Base-by-base conservation (phyloP, 1,139 yeast species). In the Suhomyces bolitotheri region DNA sequence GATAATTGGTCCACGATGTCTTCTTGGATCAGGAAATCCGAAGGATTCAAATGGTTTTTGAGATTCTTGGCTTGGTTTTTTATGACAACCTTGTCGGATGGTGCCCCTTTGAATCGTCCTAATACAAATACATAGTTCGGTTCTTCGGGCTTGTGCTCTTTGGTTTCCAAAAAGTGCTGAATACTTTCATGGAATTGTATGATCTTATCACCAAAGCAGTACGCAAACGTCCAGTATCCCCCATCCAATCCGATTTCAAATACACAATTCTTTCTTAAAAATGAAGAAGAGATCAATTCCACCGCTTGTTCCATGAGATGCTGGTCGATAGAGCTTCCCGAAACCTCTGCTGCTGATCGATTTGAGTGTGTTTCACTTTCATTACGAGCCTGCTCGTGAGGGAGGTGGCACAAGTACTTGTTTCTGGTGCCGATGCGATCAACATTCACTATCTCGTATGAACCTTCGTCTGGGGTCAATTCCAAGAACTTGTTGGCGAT, bases 181-280 rank as follows among this genome's bases (percentile, higher is more conserved):
- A 69, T 36, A 22, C 62, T 55, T 34, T 64, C 71, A 43, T 78
- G 83, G 53, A 72, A 80, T 49, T 83, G 92, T n/a, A 72, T 62
- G 16, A 82, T 56, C 33, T 73, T 71, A 36, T 66, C 72, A 2
- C 76, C 78, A 44, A 65, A 73, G 47, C 87, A 80, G 40, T 73
- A 73, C 2, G 71, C 76, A 50, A 78, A 80, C 2, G 79, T 76
- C 87, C 89, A 83, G 58, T 81, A 83, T 5, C 76, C 80, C 10
- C 66, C 64, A 33, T 58, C 62, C 4, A 57, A 44, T 21, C 64
- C 67, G 27, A 62, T 56, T 1, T 55, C 54, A 64, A 47, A 56
- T 60, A 71, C 40, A 42, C 73, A 67, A 4, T 43, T 33, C 2
- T 50, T 36, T 7, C 53, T 45, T 6, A 55, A 53, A 39, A 65